Evolutionary conservation across 2,329 filamentous ascomycete genomes (phyloP).

Genomic region (Fusarium sp.): DNA sequence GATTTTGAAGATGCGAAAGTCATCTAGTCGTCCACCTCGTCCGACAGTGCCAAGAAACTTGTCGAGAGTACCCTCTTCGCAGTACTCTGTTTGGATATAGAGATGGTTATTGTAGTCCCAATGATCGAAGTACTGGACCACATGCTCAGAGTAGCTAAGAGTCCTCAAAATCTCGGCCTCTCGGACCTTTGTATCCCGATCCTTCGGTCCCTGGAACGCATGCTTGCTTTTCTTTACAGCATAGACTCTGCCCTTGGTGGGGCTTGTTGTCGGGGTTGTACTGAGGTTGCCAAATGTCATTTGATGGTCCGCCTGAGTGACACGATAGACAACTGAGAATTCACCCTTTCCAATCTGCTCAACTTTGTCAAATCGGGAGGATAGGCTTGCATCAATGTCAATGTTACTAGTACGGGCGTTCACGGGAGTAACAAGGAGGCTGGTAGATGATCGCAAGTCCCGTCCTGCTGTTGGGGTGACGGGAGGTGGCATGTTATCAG

Average conservation of each 20-base stretch:
- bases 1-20: conserved; percentile 99
- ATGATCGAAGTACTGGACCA: conserved; percentile 82
- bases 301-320: conserved; percentile 57
- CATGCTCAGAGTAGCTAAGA: conserved; percentile 83
- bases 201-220: conserved; percentile 78
- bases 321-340: conserved; percentile 91
- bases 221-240: conserved; percentile 94
- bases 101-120: conserved; percentile 89
- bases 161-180: conserved; percentile 83
- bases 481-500: conserved; percentile 60
- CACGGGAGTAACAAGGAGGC: conserved; percentile 71
- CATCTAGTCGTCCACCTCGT: conserved; percentile 85
- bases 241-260: conserved; percentile 71
- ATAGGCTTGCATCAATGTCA: conserved; percentile 75
- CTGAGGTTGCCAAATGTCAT: conserved; percentile 52
- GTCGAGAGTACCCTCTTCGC: conserved; percentile 91
- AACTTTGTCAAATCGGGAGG: conserved; percentile 80
- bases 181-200: conserved; percentile 83
- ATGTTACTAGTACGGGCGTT: conserved; percentile 76
- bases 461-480: conserved; percentile 81
- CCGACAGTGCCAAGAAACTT: conserved; percentile 86
- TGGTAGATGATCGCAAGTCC: conserved; percentile 60
- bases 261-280: conserved; percentile 61
- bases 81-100: conserved; percentile 98
- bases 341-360: conserved; percentile 86